A percentile compares a stretch with the other conserved stretches of the same genome.
Evolutionary conservation across 805 yeast species (phyloP).

Genomic region (Candida jianshihensis): DNA sequence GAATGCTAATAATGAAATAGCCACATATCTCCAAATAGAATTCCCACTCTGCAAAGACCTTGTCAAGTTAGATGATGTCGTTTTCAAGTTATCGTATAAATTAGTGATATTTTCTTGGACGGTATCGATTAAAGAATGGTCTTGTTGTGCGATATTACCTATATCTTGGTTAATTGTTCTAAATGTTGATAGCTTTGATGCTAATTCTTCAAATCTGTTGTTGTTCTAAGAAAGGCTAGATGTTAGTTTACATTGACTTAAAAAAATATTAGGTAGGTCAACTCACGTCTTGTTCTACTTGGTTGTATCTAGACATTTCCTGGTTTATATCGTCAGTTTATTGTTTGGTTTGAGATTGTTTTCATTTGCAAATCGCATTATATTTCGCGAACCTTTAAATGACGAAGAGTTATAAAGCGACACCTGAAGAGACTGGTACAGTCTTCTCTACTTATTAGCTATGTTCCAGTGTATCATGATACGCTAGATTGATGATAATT

Average conservation of each 20-base stretch:
- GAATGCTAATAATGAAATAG: conserved; percentile 44
- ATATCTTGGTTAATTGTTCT: conserved; percentile 64
- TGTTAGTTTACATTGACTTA: too few relatives aligned
- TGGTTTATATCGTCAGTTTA: not conserved
- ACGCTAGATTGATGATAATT: too few relatives aligned
- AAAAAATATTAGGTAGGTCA: too few relatives aligned
- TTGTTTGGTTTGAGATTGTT: not conserved
- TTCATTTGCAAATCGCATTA: too few relatives aligned
- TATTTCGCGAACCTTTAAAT: too few relatives aligned
- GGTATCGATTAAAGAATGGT: conserved; percentile 32
- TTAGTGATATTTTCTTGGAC: conserved; percentile 45
- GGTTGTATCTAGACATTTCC: conserved; percentile 23
- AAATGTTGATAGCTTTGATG: conserved; percentile 57
- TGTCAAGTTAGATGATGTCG: conserved; percentile 44
- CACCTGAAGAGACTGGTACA: too few relatives aligned
- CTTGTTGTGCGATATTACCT: conserved; percentile 55
- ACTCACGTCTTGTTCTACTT: conserved; percentile 21
- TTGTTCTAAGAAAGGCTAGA: conserved; percentile 42
- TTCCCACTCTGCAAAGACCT: conserved; percentile 55
- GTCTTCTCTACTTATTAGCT: too few relatives aligned
- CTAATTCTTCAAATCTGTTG: conserved; percentile 51
- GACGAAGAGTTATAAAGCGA: too few relatives aligned
- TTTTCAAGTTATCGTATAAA: conserved; percentile 41
- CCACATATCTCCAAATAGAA: conserved; percentile 52
- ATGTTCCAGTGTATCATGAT: too few relatives aligned